Base-by-base conservation (phyloP, 305 asterid genomes). In the Rubia peregrina region DNA sequence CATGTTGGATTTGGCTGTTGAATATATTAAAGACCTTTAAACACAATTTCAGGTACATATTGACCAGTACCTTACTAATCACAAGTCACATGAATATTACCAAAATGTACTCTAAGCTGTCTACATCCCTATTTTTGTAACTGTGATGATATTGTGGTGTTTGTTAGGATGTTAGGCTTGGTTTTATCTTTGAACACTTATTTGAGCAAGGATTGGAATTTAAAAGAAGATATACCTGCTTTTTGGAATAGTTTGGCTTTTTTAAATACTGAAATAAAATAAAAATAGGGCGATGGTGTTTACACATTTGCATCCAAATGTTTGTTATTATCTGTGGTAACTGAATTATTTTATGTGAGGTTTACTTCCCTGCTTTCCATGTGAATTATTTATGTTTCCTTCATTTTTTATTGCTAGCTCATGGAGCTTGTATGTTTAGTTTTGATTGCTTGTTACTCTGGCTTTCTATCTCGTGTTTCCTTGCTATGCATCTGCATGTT, bases 1-100 rank as follows among this genome's bases (percentile, higher is more conserved):
- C 75, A 90, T 90, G 98, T 56, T 92, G 82, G 98, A 90, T 65
- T 71, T 89, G 90, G 98, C 97, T 65, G 90, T 89, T 81, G 93
- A 90, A 68, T 83, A 84, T 87, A 92, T 92, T 77, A 92, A 90
- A 88, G 92, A 81, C 80, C 92, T 92, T 70, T 96, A 92, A 74
- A 82, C 81, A 48, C 89, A 89, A 79, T 90, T 87, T 61, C 84
- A 89, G 89, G 98, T 90, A 89, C 22, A 26, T 3, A 14, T 63
- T 17, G 62, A 62, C 44, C 61, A 60, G 33, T 66, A 72, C 38
- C 56, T 22, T 69, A 67, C 73, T 72, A 55, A 71, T 17, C 56
- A 51, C 17, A 16, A 63, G 33, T 79, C 76, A 73, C 74, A 74
- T 74, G 79, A 79, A 79, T 70, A 70, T 78, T 73, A 78, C 79